Base-by-base conservation (phyloP, 208 protist species). In the Acanthamoeba castellanii region DNA sequence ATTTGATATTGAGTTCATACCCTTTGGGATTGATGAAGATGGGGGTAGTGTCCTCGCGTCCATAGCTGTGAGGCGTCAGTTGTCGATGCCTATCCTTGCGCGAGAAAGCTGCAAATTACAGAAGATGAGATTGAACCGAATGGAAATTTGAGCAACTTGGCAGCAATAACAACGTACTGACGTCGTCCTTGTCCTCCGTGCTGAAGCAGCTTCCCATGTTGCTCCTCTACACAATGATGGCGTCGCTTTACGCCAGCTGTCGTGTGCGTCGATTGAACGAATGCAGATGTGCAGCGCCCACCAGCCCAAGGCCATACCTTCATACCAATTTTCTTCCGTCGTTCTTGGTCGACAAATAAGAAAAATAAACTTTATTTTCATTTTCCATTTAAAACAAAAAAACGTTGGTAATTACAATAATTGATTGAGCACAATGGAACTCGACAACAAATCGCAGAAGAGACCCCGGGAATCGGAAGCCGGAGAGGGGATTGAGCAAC, bases 1-100 rank as follows among this genome's bases (percentile, higher is more conserved):
- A 37, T 18, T 18, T 45, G 34, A 81, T 2, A 11, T 81, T 2
- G 2, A 50, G 72, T 3, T 5, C 11, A 34, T 81, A 81, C 72
- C 72, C 72, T 81, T 47, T 81, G 68, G 30, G 30, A 37, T 42
- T 52, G 72, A 81, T 81, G 72, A 52, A 81, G 72, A 81, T 81
- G 42, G 72, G 72, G 20, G 37, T 22, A 8, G 72, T 81, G 72
- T 81, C 72, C 42, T 81, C 72, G 6, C 72, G 14, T 9, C 72
- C 72, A 50, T 81, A 81, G 72, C 64, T 32, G 11, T 70, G 3
- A 5, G 72, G 42, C 37, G 72, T 81, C 14, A 9, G 18, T n/a
- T 81, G 72, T 13, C 72, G 30, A n/a, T 81, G 72, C 30, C 72
- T 81, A 5, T 81, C 72, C 14, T 81, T 81, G n/a, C 64, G 64